These are phyloP conservation scores for Tinospora cordifolia DNA, from an alignment of 164 flowering plant species.

Conservation along the genomic window DNA sequence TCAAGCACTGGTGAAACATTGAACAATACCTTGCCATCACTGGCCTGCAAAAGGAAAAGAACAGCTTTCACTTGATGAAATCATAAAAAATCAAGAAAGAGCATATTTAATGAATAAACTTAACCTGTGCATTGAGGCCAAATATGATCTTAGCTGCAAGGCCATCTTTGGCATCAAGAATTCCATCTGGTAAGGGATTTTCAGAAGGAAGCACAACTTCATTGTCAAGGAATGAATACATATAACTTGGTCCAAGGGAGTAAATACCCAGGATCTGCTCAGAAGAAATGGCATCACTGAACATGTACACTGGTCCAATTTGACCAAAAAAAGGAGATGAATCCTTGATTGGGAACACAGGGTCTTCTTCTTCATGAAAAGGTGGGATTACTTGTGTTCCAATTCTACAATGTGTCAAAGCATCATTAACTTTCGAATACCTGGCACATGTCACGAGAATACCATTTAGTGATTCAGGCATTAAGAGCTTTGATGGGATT, in stretches of 20 bases:
- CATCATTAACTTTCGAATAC: constrained; percentile 76
- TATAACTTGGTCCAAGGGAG: constrained; percentile 92
- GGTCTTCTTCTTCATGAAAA: constrained; percentile 42
- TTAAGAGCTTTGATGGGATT: not conserved
- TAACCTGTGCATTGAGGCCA: constrained; percentile 96
- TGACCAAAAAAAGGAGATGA: constrained; percentile 80
- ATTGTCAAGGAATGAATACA: constrained; percentile 88
- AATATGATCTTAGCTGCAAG: constrained; percentile 78
- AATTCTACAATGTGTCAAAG: constrained; percentile 52
- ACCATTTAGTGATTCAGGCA: constrained; percentile 2
- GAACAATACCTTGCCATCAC: constrained; percentile 62
- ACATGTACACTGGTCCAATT: constrained; percentile 89
- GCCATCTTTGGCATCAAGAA: constrained; percentile 82
- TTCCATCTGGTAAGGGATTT: constrained; percentile 45
- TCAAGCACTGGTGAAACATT: constrained; percentile 69
- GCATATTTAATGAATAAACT: constrained; percentile 2
- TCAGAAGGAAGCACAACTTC: constrained; percentile 44
- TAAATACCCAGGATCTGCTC: constrained; percentile 77
- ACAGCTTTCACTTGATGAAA: not conserved
- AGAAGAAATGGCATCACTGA: constrained; percentile 72
- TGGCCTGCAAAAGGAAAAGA: constrained; percentile 59
- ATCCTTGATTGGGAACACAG: constrained; percentile 38
- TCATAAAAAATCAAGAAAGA: constrained; percentile 6
- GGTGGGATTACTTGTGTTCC: constrained; percentile 48
- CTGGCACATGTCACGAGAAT: constrained; percentile 34